Evolutionary conservation across 2,329 filamentous ascomycete genomes (phyloP), one percentile per base, ranked within the genome.

Genomic region (Metarhizium sp.): DNA sequence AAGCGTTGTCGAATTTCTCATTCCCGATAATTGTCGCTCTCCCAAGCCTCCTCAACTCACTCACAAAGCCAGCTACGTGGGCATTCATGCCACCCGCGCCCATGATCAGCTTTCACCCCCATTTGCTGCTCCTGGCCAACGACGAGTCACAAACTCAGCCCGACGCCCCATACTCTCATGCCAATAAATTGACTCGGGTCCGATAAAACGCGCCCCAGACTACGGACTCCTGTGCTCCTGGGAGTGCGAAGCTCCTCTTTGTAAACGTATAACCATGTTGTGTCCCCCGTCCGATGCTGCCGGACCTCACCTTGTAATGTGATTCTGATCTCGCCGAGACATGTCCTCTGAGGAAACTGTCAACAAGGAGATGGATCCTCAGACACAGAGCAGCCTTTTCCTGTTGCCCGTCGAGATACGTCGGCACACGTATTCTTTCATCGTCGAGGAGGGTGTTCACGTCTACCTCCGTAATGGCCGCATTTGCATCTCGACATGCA

Each of bases 401-500:
- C 52, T 18, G 13, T 36, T 55, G 10, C 52, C 52, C 3, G 36
- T 48, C 16, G 52, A 57, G 36, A 45, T 57, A 20, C 25, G 36
- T 43, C 49, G 53, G 42, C 53, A 58, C 2, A 52, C 55, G 10
- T 58, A 49, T 51, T 16, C 47, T 6, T 50, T 49, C 16, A 29
- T 56, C 20, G 51, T 56, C n/a, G 54, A 54, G 1, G 10, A 43
- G 2, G 38, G 50, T 34, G 51, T 51, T 43, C 56, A 58, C 25
- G 5, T 58, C 10, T 51, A 52, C 32, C 42, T 43, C 18, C 13
- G 51, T 20, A 20, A 52, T 32, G 42, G 30, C 25, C 38, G 16
- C n/a, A 43, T 58, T 29, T 36, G 51, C 36, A 25, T 55, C 18
- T 50, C 56, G 20, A 52, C 53, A 45, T 58, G 56, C 43, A 32